Evolutionary conservation across 139 green algal genomes (phyloP), one percentile per base, ranked within the genome.

Genomic region (Asterochloris sp.): DNA sequence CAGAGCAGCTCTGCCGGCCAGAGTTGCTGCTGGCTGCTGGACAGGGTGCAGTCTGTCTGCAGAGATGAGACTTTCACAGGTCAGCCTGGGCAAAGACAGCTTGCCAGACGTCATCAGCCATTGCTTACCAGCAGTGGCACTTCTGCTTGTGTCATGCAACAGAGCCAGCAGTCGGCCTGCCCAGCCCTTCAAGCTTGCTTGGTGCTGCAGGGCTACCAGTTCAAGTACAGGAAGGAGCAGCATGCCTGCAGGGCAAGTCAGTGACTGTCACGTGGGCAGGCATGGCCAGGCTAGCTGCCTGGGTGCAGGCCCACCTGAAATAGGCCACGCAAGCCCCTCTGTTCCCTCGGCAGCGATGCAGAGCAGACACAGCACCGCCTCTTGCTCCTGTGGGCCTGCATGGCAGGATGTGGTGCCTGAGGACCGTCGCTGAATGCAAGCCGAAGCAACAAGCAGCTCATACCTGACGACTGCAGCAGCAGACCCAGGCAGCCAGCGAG

Each of bases 141-240:
- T 71, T 54, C 38, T 54, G 38, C 38, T 54, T 54, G 38, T 54
- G 38, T 54, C 38, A 54, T 54, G 38, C 38, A 54, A 6, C 38
- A 54, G 38, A 54, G 23, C 47, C 14, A 68, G 76, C 24, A 80
- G 24, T 23, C 68, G 60, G 14, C 76, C 76, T 80, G 76, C 76
- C 76, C 76, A 69, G 61, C 60, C 76, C 60, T 80, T 80, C 60
- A 80, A 19, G 60, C 60, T 11, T 47, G 47, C n/a, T 4, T 47
- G 68, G 19, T 61, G 76, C n/a, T 80, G 76, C 24, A 80, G 60
- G 13, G 76, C 76, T 29, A 69, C 60, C 23, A 62, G 67, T 61
- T 62, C 68, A 21, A 80, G 12, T n/a, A 80, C 17, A 27, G 76
- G 76, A 14, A 80, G 26, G 12, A 62, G 68, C 14, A 80, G n/a